Base-by-base conservation (phyloP, 257 asterid genomes). In the Datura wrightii region DNA sequence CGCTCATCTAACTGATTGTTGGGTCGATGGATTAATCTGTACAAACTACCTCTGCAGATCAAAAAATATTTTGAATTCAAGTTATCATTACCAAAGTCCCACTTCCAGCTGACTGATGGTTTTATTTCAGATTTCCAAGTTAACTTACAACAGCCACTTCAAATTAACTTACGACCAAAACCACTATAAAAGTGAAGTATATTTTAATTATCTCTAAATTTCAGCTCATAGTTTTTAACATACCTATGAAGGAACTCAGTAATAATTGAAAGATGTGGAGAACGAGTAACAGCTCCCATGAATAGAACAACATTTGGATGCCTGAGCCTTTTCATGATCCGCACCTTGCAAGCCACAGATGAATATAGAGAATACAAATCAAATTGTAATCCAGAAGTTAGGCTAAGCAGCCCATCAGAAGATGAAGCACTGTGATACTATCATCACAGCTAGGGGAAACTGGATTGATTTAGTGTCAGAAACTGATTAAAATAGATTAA, bases 251-350 rank as follows among this genome's bases (percentile, higher is more conserved):
- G 99, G 88, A 95, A 95, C 84, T 95, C 99, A 42, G 99, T 94
- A 86, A 95, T 83, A 88, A 95, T 95, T 3, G 99, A 95, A 87
- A 95, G 99, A 89, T 95, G 92, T 78, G 99, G 99, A 81, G 98
- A 97, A 67, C 97, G 99, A 50, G 99, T 95, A 79, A 95, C 87
- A 86, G 99, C 98, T 90, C 99, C 99, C 99, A 95, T 95, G 91
- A 95, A 95, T 83, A 95, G 97, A 86, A 95, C 98, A 83, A 94
- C 97, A 83, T 93, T 95, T 65, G 99, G 99, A 89, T 95, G 99
- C 83, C 99, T 93, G 86, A 94, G 90, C 85, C 90, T 92, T 89
- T 86, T 95, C 99, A 95, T 95, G 89, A 95, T 93, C 66, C 93
- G 89, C 60, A 95, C 93, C 99, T 95, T 83, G 91, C 89, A 90